Percentiles rank a stretch among this genome's conserved stretches.
These are phyloP conservation scores for Neopestalotiopsis rosae DNA, from an alignment of 2,329 filamentous ascomycete species.

Conservation along the genomic window DNA sequence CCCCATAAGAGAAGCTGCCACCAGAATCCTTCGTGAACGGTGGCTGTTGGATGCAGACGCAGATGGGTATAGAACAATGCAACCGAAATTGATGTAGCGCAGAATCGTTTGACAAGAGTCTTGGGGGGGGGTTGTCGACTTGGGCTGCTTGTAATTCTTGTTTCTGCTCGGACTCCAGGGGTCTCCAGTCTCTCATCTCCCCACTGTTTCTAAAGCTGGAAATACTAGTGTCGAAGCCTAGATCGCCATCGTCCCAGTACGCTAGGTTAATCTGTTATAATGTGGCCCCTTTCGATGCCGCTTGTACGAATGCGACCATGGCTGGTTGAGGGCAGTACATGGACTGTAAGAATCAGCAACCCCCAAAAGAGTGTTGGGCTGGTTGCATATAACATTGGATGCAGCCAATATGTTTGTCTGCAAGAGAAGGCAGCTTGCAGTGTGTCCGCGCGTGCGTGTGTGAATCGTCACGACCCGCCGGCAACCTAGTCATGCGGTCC, in stretches of 20 bases:
- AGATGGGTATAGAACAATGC: neutral
- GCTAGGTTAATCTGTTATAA: neutral
- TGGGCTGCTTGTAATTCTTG: neutral
- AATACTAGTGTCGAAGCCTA: neutral
- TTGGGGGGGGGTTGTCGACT: too few species aligned
- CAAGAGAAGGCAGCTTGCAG: too few species aligned
- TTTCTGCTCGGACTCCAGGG: neutral
- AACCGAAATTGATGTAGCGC: constrained; percentile 2
- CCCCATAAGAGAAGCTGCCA: neutral
- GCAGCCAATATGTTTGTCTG: too few species aligned
- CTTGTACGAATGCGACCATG: neutral
- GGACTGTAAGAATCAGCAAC: neutral
- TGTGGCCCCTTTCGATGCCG: neutral
- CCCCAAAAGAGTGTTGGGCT: neutral
- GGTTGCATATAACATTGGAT: too few species aligned
- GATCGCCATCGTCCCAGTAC: neutral
- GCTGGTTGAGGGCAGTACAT: neutral
- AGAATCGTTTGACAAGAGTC: too few species aligned
- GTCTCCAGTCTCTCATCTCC: neutral
- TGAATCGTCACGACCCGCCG: too few species aligned
- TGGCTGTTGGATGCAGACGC: neutral
- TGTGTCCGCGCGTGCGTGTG: too few species aligned
- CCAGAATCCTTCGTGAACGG: neutral
- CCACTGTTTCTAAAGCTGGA: neutral
- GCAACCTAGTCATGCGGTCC: too few species aligned